Evolutionary conservation across 768 basidiomycete genomes (phyloP), one percentile per base, ranked within the genome.

Genomic region (Pleurotus cornucopiae): DNA sequence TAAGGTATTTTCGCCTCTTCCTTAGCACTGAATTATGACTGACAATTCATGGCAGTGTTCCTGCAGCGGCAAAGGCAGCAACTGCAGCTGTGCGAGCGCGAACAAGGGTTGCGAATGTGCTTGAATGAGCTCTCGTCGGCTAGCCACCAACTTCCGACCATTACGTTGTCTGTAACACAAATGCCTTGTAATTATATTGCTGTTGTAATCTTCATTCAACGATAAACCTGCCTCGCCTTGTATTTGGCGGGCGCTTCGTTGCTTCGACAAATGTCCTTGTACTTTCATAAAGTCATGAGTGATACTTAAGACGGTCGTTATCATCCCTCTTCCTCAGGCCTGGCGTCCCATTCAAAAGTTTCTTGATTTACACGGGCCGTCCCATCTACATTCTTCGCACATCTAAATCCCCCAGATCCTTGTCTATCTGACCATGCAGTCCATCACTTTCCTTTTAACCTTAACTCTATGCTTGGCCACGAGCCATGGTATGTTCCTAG

Each of bases 21-120:
- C 18, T 13, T 23, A 4, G 3, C 1, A 9, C 34, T 11, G 18
- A 7, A 38, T 21, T n/a, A 5, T 18, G 9, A 18, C n/a, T 56
- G 5, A 18, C 20, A 4, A n/a, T 40, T 12, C 6, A 2, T 44
- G 18, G 25, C 44, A 75, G 74, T 75, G 74, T 54, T 14, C 66
- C n/a, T 75, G 74, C 60, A 58, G 62, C 18, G 66, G 62, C 2
- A 37, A 59, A 0, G 51, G 55, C 21, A 66, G 69, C 40, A 63
- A 61, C 25, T 74, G 73, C 51, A 66, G 66, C 3, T 75, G 73
- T 60, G 56, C 57, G 48, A 65, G 61, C 6, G 63, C 63, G 48
- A 64, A 64, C 55, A 71, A 71, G 59, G 54, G 70, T 13, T 75
- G 74, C 64, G 67, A 64, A 23, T 75, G 73, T 49, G 34, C 30